Evolutionary conservation across 2,329 filamentous ascomycete genomes (phyloP).

Genomic region (Mycosphaerelloides madeirae): DNA sequence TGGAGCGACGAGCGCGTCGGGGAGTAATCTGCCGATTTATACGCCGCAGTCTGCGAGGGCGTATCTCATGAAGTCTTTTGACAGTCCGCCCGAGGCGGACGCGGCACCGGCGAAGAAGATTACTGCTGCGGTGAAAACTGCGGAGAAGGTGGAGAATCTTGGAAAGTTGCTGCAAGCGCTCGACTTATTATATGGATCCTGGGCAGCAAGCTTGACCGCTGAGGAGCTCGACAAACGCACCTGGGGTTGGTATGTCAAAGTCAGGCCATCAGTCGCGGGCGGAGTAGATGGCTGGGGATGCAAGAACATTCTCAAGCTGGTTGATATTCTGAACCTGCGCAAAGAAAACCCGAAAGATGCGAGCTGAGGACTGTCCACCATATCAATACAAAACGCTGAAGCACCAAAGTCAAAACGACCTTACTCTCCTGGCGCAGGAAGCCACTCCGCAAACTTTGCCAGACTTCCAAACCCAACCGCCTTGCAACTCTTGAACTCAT

Average conservation of each 20-base stretch:
- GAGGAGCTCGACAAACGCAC: slow-evolving; percentile 70
- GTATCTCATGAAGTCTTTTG: slow-evolving; percentile 58
- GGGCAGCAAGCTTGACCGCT: slow-evolving; percentile 58
- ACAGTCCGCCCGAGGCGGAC: slow-evolving; percentile 37
- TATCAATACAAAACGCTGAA: no score
- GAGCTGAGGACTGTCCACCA: no score
- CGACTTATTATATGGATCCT: slow-evolving; percentile 68
- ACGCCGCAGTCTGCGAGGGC: slow-evolving; percentile 63
- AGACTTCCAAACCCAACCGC: slow-evolving; percentile 25
- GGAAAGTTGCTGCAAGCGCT: slow-evolving; percentile 65
- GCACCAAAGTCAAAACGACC: no score
- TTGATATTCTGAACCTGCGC: slow-evolving; percentile 60
- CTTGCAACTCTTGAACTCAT: slow-evolving; percentile 14
- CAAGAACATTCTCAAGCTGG: slow-evolving; percentile 65
- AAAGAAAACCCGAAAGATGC: neutral
- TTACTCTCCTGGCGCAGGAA: slow-evolving; percentile 8
- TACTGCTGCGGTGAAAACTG: slow-evolving; percentile 48
- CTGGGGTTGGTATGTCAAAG: slow-evolving; percentile 75
- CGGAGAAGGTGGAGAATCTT: slow-evolving; percentile 65
- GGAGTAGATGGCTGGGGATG: slow-evolving; percentile 79
- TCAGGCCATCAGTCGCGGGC: slow-evolving; percentile 69
- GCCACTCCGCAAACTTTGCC: slow-evolving; percentile 22
- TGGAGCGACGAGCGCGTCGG: slow-evolving; percentile 23
- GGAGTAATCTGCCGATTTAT: slow-evolving; percentile 63
- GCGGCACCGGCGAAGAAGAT: slow-evolving; percentile 46